Evolutionary conservation across 2,329 filamentous ascomycete species (phyloP).

Genomic region (Malbranchea zuffiana): DNA sequence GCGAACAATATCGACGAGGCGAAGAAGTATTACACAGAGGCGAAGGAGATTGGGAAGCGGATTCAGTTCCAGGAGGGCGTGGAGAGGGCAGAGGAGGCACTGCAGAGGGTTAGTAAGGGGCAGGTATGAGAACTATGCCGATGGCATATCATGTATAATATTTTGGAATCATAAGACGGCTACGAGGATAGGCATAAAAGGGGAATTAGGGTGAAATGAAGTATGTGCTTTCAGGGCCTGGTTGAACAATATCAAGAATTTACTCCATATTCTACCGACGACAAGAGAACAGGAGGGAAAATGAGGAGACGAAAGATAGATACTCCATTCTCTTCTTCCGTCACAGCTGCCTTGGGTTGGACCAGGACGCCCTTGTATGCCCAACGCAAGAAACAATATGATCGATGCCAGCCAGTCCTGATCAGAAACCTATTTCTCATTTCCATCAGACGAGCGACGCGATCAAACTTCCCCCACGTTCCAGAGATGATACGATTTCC

Average conservation of each 20-base stretch:
- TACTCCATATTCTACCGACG: constrained; percentile 9
- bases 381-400: constrained; percentile 5
- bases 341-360: constrained; percentile 10
- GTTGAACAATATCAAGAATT: constrained; percentile 10
- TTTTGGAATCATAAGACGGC: neutral
- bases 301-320: constrained; percentile 2
- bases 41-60: constrained; percentile 42
- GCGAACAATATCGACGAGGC: constrained; percentile 56
- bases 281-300: constrained; percentile 8
- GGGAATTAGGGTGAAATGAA: too few relatives aligned
- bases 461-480: too few relatives aligned
- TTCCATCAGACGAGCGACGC: too few relatives aligned
- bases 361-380: constrained; percentile 9
- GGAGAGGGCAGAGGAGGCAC: constrained; percentile 21
- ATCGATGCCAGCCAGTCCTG: too few relatives aligned
- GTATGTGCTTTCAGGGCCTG: too few relatives aligned
- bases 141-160: constrained; percentile 6
- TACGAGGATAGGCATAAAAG: neutral
- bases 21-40: constrained; percentile 56
- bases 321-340: constrained; percentile 7
- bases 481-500: too few relatives aligned
- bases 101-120: constrained; percentile 24
- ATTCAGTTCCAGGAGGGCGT: constrained; percentile 32
- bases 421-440: too few relatives aligned
- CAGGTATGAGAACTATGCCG: constrained; percentile 4